Base-by-base conservation (phyloP, 805 yeast species). In the Saturnispora mendoncae region DNA sequence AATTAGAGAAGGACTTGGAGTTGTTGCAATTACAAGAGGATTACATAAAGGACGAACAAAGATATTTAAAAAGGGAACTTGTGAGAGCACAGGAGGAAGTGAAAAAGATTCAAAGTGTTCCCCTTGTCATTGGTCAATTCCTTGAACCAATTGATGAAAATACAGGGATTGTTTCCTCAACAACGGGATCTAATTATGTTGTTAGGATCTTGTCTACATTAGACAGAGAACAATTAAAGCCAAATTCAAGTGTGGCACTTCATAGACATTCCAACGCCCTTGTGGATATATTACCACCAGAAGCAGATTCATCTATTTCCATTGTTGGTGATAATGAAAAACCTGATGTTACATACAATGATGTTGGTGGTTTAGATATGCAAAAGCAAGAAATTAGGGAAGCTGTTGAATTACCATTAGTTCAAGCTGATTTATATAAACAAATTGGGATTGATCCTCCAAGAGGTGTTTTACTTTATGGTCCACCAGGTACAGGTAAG, bases 401-500 rank as follows among this genome's bases (percentile, higher is more conserved):
- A 66, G 98, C 98, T 2, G 97, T 92, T 13, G 98, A 92, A 64
- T 72, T 92, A 53, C 98, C 98, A 10, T 72, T 92, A 55, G 83
- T 95, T 13, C 97, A 92, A 61, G 94, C 92, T 29, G 98, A 94
- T 55, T 70, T 94, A 50, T 92, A 92, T 66, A 83, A 85, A 57
- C 97, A 92, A 65, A 92, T 92, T 57, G 99, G 99, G 66, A 88
- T 92, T 50, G 97, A 92, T 56, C 98, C 98, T 15, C 99, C 99
- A 48, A 79, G 97, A 52, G 99, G 99, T 55, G 98, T 92, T 24
- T 66, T 92, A 52, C 69, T 92, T 46, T 92, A 92, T 64, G 99
- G 99, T n/a, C 97, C 98, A 9, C 99, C 99, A 36, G 99, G 99
- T 61, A 92, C 98, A 1, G 99, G 99, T 56, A 92, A 92, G 64